These are phyloP conservation scores for Cutaneotrichosporon daszewskae DNA, from an alignment of 1,284 basidiomycete species.

Conservation along the genomic window DNA sequence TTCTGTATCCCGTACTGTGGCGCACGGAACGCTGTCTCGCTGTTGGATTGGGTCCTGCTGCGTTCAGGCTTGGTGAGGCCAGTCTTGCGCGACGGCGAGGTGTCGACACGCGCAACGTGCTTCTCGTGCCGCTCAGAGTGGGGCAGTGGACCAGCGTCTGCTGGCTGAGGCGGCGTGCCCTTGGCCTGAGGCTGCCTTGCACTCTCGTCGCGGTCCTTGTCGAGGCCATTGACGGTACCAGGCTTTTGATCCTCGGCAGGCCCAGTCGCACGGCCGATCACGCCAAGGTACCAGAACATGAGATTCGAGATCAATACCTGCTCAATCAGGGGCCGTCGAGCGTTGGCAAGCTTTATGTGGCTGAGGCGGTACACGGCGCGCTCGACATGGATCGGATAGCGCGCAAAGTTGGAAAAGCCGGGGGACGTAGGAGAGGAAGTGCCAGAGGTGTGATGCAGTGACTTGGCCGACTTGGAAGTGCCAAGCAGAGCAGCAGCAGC, in stretches of 20 bases:
- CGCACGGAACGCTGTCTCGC: conserved; percentile 74
- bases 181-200: conserved; percentile 42
- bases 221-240: conserved; percentile 42
- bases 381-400: conserved; percentile 97
- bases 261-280: conserved; percentile 69
- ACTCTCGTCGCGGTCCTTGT: conserved; percentile 34
- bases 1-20: conserved; percentile 92
- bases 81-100: conserved; percentile 16
- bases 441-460: conserved; percentile 34
- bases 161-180: conserved; percentile 39
- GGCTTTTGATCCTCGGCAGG: conserved; percentile 47
- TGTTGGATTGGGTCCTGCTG: conserved; percentile 51
- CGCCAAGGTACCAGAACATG: conserved; percentile 99
- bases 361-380: conserved; percentile 93
- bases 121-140: conserved; percentile 49
- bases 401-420: conserved; percentile 60
- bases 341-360: conserved; percentile 98
- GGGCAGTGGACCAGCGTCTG: conserved; percentile 24
- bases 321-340: conserved; percentile 89
- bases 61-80: conserved; percentile 44
- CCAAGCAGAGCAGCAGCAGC: conserved; percentile 75
- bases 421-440: conserved; percentile 52
- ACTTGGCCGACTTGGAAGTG: conserved; percentile 69
- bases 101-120: conserved; percentile 31
- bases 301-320: conserved; percentile 98